Base-by-base conservation (phyloP, 129 eudicot genomes). In the Flaveria robusta region DNA sequence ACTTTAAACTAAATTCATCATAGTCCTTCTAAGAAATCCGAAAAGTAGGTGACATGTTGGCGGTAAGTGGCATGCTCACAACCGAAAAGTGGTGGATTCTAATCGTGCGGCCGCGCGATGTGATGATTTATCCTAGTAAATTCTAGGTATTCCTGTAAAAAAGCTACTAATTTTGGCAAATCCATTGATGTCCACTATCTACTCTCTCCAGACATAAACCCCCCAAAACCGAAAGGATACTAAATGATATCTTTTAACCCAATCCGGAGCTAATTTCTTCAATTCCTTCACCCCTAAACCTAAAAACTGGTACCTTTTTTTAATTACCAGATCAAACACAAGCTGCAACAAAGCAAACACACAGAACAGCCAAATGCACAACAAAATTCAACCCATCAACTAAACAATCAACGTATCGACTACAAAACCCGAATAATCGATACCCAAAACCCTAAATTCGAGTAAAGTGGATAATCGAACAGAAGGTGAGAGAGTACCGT, bases 401-500 rank as follows among this genome's bases (percentile, higher is more conserved):
- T 47, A 10, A 47, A 27, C 39, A 34, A 34, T 34, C 39, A 34
- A 34, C 22, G 60, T 26, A 59, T 26, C 49, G 56, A 75, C 55
- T 31, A 74, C 18, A 62, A 39, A 56, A 27, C 46, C 34, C 23
- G 62, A 80, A 41, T 23, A n/a, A 31, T 6, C 31, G 47, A 49
- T 27, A 19, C 18, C 43, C 29, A 42, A 54, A 80, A 74, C 70
- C 79, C 79, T 74, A 80, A 80, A 62, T 49, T 79, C 29, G 3
- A 63, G 45, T 20, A 63, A 71, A 3, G 18, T 15, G 20, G 14
- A 65, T n/a, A 51, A 63, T 29, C 42, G 62, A 70, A 51, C 12
- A 71, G 46, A 63, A 59, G 82, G 45, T 11, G 73, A 71, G 77
- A 79, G 65, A 71, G 72, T 79, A 79, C 77, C 77, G 18, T 15